phyloP scores from a whole-genome alignment of 345 rosid genomes.

The Euclidium syriacum region DNA sequence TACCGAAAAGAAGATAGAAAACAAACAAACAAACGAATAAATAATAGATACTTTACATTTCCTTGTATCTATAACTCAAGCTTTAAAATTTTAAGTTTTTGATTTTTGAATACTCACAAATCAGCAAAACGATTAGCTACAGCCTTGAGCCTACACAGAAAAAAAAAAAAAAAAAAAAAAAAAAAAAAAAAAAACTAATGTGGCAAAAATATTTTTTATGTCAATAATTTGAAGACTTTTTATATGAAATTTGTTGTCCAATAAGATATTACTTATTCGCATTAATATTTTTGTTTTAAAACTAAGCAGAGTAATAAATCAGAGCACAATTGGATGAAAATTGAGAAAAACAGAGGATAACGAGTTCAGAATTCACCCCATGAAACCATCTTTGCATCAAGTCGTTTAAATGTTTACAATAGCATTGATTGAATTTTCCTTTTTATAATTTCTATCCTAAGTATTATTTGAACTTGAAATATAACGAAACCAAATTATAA shows the following conservation, averaged over 20 bases:
- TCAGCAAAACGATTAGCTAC: not conserved
- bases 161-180: not conserved
- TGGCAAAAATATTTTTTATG: not conserved
- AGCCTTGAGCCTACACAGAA: no score
- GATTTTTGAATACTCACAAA: not conserved
- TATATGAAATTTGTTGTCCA: no score
- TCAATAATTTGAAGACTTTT: not conserved
- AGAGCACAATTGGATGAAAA: no score
- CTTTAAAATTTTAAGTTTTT: not conserved
- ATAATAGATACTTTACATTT: not conserved
- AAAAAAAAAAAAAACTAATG: not conserved
- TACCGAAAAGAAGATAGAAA: conserved; percentile 16
- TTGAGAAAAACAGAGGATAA: no score
- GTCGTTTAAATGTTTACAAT: no score
- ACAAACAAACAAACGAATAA: conserved; percentile 1
- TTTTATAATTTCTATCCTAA: not conserved
- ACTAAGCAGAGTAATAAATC: no score
- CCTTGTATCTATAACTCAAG: not conserved
- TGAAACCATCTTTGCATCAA: no score
- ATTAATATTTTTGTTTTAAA: no score
- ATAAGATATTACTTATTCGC: no score
- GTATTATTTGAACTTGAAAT: not conserved
- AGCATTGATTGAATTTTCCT: no score
- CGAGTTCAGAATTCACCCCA: no score
- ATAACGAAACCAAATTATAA: not conserved